Conservation (phyloP, 108 stramenopile genomes). For the Fistulifera pelliculosa region DNA sequence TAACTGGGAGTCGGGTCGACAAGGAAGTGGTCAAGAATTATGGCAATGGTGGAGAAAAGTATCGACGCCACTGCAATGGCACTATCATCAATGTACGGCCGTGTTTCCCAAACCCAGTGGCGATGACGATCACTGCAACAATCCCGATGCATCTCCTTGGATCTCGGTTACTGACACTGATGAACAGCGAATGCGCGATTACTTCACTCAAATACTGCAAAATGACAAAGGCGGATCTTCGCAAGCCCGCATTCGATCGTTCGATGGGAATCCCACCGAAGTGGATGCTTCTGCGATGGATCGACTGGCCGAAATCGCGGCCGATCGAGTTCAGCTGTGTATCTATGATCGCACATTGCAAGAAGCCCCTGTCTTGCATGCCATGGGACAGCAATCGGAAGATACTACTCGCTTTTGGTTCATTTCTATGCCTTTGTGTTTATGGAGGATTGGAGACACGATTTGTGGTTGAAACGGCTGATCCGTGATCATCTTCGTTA, state of each 20-base stretch:
- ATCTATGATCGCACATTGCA: conserved; percentile 49
- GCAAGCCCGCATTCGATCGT: conserved; percentile 5
- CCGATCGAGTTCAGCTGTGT: conserved; percentile 31
- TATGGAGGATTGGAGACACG: conserved; percentile 63
- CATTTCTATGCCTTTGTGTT: conserved; percentile 88
- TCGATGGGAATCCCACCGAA: conserved; percentile 47
- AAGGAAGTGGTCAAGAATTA: conserved; percentile 5
- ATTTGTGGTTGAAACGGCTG: conserved; percentile 78
- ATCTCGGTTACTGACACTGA: conserved; percentile 18
- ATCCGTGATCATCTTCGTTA: conserved; percentile 83
- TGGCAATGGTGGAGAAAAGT: conserved; percentile 45
- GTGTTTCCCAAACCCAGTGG: conserved; percentile 50
- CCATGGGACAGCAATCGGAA: conserved; percentile 39
- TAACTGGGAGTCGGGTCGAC: conserved; percentile 7
- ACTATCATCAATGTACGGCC: conserved; percentile 32
- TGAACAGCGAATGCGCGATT: conserved; percentile 12
- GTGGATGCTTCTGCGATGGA: conserved; percentile 46
- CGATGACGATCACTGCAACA: no score
- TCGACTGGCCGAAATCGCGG: conserved; percentile 42
- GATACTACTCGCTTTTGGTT: conserved; percentile 57
- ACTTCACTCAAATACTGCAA: conserved; percentile 18
- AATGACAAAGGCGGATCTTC: not conserved
- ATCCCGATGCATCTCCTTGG: conserved; percentile 24
- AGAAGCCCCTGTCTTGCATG: conserved; percentile 50
- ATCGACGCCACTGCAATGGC: conserved; percentile 33